Percentiles rank a stretch among this genome's conserved stretches.
Conservation (phyloP, 495 filamentous ascomycete genomes). For the Pyrenopolyporus hunteri region DNA sequence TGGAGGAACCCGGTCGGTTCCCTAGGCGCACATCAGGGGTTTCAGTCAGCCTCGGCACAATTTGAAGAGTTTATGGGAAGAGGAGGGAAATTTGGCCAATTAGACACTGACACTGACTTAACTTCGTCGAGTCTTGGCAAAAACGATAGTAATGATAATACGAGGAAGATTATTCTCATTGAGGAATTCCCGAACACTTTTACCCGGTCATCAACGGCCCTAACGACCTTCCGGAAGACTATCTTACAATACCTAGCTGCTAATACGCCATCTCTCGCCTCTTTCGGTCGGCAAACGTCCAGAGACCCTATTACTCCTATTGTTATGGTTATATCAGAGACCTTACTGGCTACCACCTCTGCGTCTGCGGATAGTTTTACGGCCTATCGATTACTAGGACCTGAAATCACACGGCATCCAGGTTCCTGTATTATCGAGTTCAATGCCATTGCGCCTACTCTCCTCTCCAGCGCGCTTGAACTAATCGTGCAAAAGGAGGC, state of each 20-base stretch:
- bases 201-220: constrained; percentile 65
- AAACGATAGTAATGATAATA: constrained; percentile 19
- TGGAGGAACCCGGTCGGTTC: constrained; percentile 83
- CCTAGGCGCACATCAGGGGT: constrained; percentile 61
- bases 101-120: constrained; percentile 63
- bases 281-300: constrained; percentile 40
- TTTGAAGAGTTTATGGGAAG: constrained; percentile 91
- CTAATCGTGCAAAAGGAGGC: constrained; percentile 82
- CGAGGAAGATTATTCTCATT: constrained; percentile 70
- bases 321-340: constrained; percentile 91
- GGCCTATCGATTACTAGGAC: constrained; percentile 83
- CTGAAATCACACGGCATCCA: constrained; percentile 79
- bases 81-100: constrained; percentile 75
- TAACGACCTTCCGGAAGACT: constrained; percentile 76
- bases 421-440: constrained; percentile 82
- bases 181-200: constrained; percentile 95
- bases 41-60: constrained; percentile 69
- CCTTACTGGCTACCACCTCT: constrained; percentile 73
- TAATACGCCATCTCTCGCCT: constrained; percentile 55
- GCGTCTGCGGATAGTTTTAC: constrained; percentile 86
- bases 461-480: constrained; percentile 82
- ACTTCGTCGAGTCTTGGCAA: constrained; percentile 23
- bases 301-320: constrained; percentile 67
- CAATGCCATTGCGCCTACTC: constrained; percentile 87
- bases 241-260: constrained; percentile 75